Evolutionary conservation across 2,329 filamentous ascomycete species (phyloP).

Genomic region (Kalaharituber pfeilii): DNA sequence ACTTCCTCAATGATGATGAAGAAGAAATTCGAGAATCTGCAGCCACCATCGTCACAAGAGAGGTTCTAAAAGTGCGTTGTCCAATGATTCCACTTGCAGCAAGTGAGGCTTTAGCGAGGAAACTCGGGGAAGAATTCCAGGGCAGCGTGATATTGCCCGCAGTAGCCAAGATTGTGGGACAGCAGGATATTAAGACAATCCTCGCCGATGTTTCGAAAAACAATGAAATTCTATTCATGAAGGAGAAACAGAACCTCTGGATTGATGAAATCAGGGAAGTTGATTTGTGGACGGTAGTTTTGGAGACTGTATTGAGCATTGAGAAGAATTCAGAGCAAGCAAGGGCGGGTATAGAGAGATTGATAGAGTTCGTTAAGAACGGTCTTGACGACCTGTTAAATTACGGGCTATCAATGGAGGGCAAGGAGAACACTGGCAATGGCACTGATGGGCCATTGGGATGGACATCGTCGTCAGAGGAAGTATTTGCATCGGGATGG

Average conservation of each 20-base stretch:
- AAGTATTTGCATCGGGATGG: constrained; percentile 45
- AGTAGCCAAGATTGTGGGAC: constrained; percentile 5
- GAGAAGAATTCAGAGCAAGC: constrained; percentile 17
- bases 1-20: constrained; percentile 73
- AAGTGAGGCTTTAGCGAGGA: constrained; percentile 18
- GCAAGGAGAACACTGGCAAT: constrained; percentile 20
- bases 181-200: constrained; percentile 26
- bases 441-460: constrained; percentile 49
- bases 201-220: constrained; percentile 33
- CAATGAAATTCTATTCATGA: constrained; percentile 45
- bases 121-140: constrained; percentile 5
- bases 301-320: constrained; percentile 18
- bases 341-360: constrained; percentile 20
- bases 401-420: constrained; percentile 7
- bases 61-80: constrained; percentile 30
- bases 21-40: constrained; percentile 63
- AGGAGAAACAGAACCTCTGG: constrained; percentile 92
- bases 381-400: constrained; percentile 30
- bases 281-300: constrained; percentile 44
- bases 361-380: constrained; percentile 4
- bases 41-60: constrained; percentile 32
- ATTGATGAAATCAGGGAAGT: constrained; percentile 64
- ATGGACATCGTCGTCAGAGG: constrained; percentile 46
- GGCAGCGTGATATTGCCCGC: constrained; percentile 30
- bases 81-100: constrained; percentile 27